Percentiles rank a stretch among this genome's conserved stretches.
Evolutionary conservation across 768 basidiomycete genomes (phyloP).

Genomic region (Epithele typhae): DNA sequence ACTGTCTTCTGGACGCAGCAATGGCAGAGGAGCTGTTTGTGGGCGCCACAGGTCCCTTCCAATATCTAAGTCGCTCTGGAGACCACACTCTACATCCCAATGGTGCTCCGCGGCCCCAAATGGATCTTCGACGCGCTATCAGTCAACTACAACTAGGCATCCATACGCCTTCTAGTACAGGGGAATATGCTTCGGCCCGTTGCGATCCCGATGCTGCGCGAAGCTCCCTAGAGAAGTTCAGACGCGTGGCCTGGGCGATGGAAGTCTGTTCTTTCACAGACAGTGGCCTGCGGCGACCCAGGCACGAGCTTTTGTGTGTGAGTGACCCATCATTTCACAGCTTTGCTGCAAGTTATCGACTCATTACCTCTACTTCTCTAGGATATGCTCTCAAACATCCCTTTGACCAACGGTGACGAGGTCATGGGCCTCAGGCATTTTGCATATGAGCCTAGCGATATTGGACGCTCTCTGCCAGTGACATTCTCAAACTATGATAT

Average conservation of each 20-base stretch:
- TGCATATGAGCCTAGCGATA: not conserved
- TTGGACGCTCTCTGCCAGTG: slow-evolving; percentile 5
- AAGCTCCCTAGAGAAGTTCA: not conserved
- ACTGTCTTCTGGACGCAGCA: slow-evolving; percentile 1
- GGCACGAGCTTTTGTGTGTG: slow-evolving; percentile 5
- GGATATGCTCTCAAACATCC: slow-evolving; percentile 11
- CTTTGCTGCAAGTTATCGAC: no score
- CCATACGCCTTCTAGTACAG: no score
- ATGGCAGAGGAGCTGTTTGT: slow-evolving; percentile 3
- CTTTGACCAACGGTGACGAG: slow-evolving; percentile 8
- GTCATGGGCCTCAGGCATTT: slow-evolving; percentile 17
- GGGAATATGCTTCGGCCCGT: no score
- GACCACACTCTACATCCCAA: slow-evolving; percentile 1
- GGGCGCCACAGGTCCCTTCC: not conserved
- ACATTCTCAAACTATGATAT: slow-evolving; percentile 11
- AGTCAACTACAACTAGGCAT: slow-evolving; percentile 8
- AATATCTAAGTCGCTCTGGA: not conserved
- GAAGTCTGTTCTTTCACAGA: slow-evolving; percentile 5
- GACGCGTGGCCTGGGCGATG: not conserved
- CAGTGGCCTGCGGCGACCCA: slow-evolving; percentile 4
- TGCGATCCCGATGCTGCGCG: no score
- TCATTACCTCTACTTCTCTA: slow-evolving; percentile 3
- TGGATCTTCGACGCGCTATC: slow-evolving; percentile 12
- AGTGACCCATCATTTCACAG: not conserved
- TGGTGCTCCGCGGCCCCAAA: not conserved